Conservation (phyloP, 2,329 filamentous ascomycete species). For the Pseudofabraea citricarpa region DNA sequence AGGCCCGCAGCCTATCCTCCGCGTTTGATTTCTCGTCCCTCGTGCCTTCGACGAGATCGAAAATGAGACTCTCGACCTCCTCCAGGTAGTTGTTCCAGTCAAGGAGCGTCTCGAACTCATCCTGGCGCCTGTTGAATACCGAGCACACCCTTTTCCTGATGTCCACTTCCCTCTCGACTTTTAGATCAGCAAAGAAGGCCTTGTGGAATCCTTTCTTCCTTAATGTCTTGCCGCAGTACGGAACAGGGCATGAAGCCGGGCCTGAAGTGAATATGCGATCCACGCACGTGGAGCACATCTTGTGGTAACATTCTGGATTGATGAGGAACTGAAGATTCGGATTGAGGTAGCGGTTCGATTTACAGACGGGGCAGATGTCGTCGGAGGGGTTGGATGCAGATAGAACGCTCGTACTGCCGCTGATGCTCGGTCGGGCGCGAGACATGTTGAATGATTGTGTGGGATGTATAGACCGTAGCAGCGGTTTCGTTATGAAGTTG, state of each 20-base stretch:
- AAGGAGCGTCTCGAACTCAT: conserved; percentile 81
- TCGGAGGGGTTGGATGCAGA: conserved; percentile 20
- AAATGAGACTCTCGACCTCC: conserved; percentile 83
- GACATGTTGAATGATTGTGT: not conserved
- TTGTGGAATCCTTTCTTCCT: conserved; percentile 78
- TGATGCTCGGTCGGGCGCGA: conserved; percentile 5
- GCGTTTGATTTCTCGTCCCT: conserved; percentile 48
- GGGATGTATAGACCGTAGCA: not conserved
- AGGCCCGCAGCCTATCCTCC: conserved; percentile 53
- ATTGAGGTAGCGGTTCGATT: conserved; percentile 93
- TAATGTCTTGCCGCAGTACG: conserved; percentile 80
- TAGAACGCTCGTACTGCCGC: not conserved
- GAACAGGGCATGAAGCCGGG: conserved; percentile 87
- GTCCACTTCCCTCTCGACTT: conserved; percentile 89
- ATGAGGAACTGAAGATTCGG: conserved; percentile 91
- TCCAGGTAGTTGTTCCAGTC: conserved; percentile 95
- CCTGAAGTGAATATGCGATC: conserved; percentile 90
- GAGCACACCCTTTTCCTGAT: conserved; percentile 73
- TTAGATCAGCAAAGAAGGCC: conserved; percentile 85
- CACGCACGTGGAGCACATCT: conserved; percentile 96
- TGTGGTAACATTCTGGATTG: conserved; percentile 98
- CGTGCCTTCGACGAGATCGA: conserved; percentile 73
- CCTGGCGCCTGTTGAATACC: conserved; percentile 83
- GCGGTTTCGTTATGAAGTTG: no score
- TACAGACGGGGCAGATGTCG: conserved; percentile 95